Base-by-base conservation (phyloP, 495 filamentous ascomycete genomes). In the Aspergillus avenaceus region DNA sequence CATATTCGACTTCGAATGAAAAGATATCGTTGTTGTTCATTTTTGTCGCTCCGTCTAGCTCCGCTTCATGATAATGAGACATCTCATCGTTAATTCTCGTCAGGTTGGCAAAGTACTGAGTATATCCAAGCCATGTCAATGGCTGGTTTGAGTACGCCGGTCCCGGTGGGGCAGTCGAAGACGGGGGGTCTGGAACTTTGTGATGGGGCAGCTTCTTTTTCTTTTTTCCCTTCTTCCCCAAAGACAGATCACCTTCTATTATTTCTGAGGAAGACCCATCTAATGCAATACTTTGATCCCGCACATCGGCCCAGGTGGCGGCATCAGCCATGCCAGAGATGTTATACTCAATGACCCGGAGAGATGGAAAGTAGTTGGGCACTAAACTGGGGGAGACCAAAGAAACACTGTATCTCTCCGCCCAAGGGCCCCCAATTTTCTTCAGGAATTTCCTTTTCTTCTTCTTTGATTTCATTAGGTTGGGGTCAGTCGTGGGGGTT, bases 261-360 rank as follows among this genome's bases (percentile, higher is more conserved):
- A 31, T 14, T 36, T 58, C 49, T 8, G 8, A 8, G 8, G 32
- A 45, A 19, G 34, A 13, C 22, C 44, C 16, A 0, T 53, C 45
- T 24, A 37, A 8, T 2, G 38, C 19, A 41, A 21, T 50, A 13
- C 48, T 24, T 5, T 47, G 36, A 21, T 32, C 32, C 2, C 28
- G 11, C 7, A 47, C 52, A 32, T 76, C 69, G 5, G 63, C 54
- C 79, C 80, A 81, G 4, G 70, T 64, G 2, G 64, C 52, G 3
- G 62, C 50, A 24, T 79, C 55, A 42, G 89, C 84, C 5, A 96
- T 59, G 1, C 88, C 90, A 0, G 88, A 88, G 48, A 88, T 88
- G 58, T 99, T 97, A 75, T 99, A 99, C 61, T 97, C 90, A 45
- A 91, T 72, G 19, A 97, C 80, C 3, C 93, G 78, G 27, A 97